Conservation (phyloP, 2,329 filamentous ascomycete species). For the Epicoccum nigrum region DNA sequence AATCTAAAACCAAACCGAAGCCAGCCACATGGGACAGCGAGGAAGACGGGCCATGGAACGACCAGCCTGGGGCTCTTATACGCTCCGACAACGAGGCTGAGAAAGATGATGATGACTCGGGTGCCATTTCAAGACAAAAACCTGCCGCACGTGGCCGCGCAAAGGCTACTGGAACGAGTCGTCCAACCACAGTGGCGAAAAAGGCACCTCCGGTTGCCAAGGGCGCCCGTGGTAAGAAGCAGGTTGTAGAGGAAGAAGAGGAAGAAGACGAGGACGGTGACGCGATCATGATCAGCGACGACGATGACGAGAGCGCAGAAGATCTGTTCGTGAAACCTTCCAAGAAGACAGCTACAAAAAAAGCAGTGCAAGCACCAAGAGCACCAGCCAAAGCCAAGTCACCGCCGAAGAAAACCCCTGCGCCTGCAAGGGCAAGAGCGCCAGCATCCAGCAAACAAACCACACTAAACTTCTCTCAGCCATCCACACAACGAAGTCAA, state of each 20-base stretch:
- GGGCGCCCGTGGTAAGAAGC: constrained; percentile 49
- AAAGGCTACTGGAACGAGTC: constrained; percentile 50
- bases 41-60: constrained; percentile 82
- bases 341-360: constrained; percentile 39
- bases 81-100: constrained; percentile 57
- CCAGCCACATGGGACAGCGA: constrained; percentile 90
- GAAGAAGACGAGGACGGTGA: constrained; percentile 49
- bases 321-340: constrained; percentile 50
- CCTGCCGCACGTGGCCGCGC: constrained; percentile 54
- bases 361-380: constrained; percentile 27
- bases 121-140: constrained; percentile 44
- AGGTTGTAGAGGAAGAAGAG: constrained; percentile 52
- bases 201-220: constrained; percentile 43
- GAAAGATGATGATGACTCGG: constrained; percentile 47
- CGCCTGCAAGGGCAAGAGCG: constrained; percentile 26
- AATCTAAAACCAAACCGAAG: constrained; percentile 70
- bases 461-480: constrained; percentile 51
- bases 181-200: constrained; percentile 35
- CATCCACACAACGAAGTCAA: constrained; percentile 44
- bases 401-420: constrained; percentile 18
- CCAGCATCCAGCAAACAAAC: constrained; percentile 43
- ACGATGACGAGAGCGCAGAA: constrained; percentile 56
- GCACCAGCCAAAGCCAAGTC: constrained; percentile 20
- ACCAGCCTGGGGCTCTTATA: constrained; percentile 72
- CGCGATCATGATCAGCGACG: constrained; percentile 54